These are phyloP conservation scores for Fusarium bulbicola DNA, from an alignment of 2,329 filamentous ascomycete species.

Conservation along the genomic window DNA sequence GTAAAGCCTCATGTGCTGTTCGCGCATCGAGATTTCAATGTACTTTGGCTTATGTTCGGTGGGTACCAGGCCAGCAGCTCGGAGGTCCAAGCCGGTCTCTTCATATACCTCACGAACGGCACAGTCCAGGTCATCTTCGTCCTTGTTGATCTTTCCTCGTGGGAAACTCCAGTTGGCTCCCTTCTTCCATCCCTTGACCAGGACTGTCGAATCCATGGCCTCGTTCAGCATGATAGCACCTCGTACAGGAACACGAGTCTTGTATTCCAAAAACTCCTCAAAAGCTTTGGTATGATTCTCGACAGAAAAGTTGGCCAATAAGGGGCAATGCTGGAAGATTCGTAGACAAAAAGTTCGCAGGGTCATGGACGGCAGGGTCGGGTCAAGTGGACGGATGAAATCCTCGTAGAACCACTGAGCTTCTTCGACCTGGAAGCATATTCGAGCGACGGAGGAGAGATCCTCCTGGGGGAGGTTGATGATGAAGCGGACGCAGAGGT, in stretches of 20 bases:
- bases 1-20: conserved; percentile 92
- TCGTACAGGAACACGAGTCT: conserved; percentile 90
- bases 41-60: conserved; percentile 78
- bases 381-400: conserved; percentile 91
- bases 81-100: conserved; percentile 91
- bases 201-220: conserved; percentile 90
- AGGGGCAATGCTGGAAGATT: conserved; percentile 93
- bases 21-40: conserved; percentile 88
- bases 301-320: conserved; percentile 82
- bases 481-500: conserved; percentile 97
- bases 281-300: conserved; percentile 85
- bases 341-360: conserved; percentile 86
- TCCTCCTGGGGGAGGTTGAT: conserved; percentile 95
- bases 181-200: conserved; percentile 99
- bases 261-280: conserved; percentile 92
- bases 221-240: conserved; percentile 94
- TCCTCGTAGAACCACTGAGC: conserved; percentile 99
- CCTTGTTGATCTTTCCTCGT: conserved; percentile 96
- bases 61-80: conserved; percentile 77
- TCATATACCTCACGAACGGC: conserved; percentile 95
- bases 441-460: conserved; percentile 86
- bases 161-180: conserved; percentile 96
- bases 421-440: conserved; percentile 99
- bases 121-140: conserved; percentile 92
- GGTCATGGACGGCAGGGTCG: conserved; percentile 83